Percentiles rank a stretch among this genome's conserved stretches.
These are phyloP conservation scores for Mycena citricolor DNA, from an alignment of 1,284 basidiomycete species.

Conservation along the genomic window DNA sequence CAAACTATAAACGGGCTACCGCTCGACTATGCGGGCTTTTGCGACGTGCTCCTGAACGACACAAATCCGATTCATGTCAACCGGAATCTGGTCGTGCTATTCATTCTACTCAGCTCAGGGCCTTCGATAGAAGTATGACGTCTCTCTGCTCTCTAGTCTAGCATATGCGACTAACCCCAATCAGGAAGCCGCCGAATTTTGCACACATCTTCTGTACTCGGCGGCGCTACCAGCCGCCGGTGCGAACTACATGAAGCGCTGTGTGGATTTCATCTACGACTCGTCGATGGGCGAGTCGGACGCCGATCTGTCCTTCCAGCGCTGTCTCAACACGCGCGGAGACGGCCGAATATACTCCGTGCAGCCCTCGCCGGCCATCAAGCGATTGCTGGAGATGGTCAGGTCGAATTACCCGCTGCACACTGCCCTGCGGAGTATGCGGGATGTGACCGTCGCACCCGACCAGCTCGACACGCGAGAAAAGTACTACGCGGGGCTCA, in stretches of 20 bases:
- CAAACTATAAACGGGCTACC: constrained; percentile 39
- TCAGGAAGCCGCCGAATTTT: constrained; percentile 37
- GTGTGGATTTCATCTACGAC: constrained; percentile 11
- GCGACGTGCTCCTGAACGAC: constrained; percentile 38
- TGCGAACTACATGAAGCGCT: constrained; percentile 32
- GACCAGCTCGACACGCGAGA: constrained; percentile 37
- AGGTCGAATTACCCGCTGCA: constrained; percentile 12
- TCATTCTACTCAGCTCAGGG: constrained; percentile 33
- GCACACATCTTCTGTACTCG: constrained; percentile 41
- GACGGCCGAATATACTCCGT: constrained; percentile 25
- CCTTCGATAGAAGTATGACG: constrained; percentile 34
- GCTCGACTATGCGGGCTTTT: constrained; percentile 32
- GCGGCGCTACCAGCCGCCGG: constrained; percentile 31
- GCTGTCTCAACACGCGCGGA: constrained; percentile 36
- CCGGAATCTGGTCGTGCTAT: constrained; percentile 38
- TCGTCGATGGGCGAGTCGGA: constrained; percentile 17
- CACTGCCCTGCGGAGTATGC: constrained; percentile 32
- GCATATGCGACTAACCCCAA: background rate
- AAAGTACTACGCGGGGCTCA: constrained; percentile 32
- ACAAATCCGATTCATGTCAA: constrained; percentile 33
- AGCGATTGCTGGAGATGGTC: constrained; percentile 6
- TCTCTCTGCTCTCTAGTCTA: background rate
- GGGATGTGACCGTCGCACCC: constrained; percentile 30
- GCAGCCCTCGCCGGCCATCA: background rate
- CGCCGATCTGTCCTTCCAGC: constrained; percentile 38